Base-by-base conservation (phyloP, 768 basidiomycete genomes). In the Suillus paluster region DNA sequence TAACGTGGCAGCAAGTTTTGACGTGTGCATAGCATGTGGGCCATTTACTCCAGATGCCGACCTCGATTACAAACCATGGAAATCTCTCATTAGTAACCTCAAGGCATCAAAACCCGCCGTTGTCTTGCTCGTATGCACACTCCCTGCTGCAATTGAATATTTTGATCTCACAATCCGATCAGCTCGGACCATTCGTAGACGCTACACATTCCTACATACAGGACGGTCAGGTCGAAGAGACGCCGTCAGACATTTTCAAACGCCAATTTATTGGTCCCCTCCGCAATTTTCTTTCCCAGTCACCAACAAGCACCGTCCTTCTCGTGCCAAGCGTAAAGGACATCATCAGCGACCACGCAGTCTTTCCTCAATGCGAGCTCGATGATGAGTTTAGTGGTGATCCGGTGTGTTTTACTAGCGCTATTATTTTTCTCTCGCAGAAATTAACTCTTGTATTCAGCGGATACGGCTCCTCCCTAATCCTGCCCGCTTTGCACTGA, bases 161-260 rank as follows among this genome's bases (percentile, higher is more conserved):
- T 21, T 60, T 5, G 49, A 63, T 52, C 39, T 55, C 41, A 42
- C 36, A 42, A 21, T 53, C 15, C 53, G 11, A 46, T 1, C 64
- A 99, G 97, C 77, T 94, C 34, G 97, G 97, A 1, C 97, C 97
- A 2, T 99, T 99, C 71, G 77, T 99, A 46, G 95, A 98, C 66
- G 75, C 84, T 0, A 73, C 81, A 19, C 94, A 99, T 72, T 85
- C 90, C 2, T 78, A 81, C 56, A 84, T 99, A 65, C 88, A 86
- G 70, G 75, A 79, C 4, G 97, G 97, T 7, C 90, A 94, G 58
- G 72, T 88, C 27, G 87, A 91, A 60, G 76, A 81, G 55, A 79
- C 85, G 1, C 90, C 92, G 0, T 65, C 77, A 5, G 83, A 85
- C 27, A 79, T 97, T 48, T 99, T 98, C 77, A 78, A 83, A 33